These are phyloP conservation scores for Zygosaccharomyces siamensis DNA, from an alignment of 805 yeast genomes.

Conservation along the genomic window DNA sequence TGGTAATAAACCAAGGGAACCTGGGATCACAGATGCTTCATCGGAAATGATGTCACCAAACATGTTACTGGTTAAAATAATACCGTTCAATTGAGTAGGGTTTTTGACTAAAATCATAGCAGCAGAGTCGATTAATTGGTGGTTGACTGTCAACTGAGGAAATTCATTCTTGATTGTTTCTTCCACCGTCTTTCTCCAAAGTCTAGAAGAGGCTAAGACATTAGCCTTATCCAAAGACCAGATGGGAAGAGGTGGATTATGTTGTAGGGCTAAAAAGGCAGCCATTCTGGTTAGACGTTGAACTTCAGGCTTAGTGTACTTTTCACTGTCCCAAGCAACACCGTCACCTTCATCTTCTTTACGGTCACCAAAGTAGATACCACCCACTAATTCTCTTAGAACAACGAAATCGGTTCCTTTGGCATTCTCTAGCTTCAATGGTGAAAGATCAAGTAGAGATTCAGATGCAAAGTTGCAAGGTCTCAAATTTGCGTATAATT, in stretches of 20 bases:
- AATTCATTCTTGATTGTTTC: constrained; percentile 81
- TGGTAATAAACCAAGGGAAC: constrained; percentile 92
- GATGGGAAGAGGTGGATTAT: constrained; percentile 87
- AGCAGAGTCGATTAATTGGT: constrained; percentile 96
- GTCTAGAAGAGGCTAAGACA: constrained; percentile 90
- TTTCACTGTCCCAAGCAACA: constrained; percentile 89
- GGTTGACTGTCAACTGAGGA: constrained; percentile 81
- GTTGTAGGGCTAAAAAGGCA: constrained; percentile 90
- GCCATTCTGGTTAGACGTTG: constrained; percentile 98
- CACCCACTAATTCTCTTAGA: constrained; percentile 96
- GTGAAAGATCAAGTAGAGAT: constrained; percentile 76
- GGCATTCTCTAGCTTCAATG: constrained; percentile 78
- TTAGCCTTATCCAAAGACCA: constrained; percentile 98
- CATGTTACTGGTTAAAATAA: constrained; percentile 91
- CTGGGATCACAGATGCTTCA: constrained; percentile 97
- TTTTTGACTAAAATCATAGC: constrained; percentile 94
- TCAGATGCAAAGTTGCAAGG: constrained; percentile 94
- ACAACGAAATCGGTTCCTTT: constrained; percentile 88
- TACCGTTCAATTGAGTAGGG: constrained; percentile 89
- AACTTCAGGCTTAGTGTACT: constrained; percentile 86
- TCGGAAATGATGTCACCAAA: constrained; percentile 98
- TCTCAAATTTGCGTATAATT: constrained; percentile 91
- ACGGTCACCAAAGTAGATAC: constrained; percentile 95
- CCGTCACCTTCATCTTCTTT: constrained; percentile 85
- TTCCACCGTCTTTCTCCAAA: constrained; percentile 94